Percentiles rank a stretch among this genome's conserved stretches.
Evolutionary conservation across 257 asterid genomes (phyloP).

Genomic region (Ophiorrhiza pumila): DNA sequence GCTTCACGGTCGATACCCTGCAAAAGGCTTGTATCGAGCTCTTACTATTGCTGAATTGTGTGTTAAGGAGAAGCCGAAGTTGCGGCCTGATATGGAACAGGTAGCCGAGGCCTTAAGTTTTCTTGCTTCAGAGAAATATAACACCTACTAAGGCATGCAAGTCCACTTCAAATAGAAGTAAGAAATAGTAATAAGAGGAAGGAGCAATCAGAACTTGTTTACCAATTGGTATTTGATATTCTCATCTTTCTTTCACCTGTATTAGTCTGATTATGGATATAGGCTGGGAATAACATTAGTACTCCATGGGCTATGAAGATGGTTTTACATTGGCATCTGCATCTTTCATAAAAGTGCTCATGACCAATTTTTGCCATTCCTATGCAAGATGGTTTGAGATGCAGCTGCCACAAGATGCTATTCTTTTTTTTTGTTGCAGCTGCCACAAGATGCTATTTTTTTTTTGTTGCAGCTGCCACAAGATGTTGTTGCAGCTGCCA

Average conservation of each 20-base stretch:
- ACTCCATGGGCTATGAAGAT: constrained; percentile 6
- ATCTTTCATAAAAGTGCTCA: not conserved
- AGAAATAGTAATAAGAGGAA: constrained; percentile 23
- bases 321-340: constrained; percentile 12
- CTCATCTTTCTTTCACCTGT: not conserved
- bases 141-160: constrained; percentile 40
- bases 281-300: not conserved
- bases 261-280: not conserved
- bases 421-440: not conserved
- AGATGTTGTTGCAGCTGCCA: not conserved
- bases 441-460: not conserved
- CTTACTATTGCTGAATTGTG: constrained; percentile 66
- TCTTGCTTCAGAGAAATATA: constrained; percentile 59
- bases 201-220: constrained; percentile 10
- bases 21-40: constrained; percentile 49
- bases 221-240: not conserved
- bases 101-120: constrained; percentile 61
- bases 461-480: not conserved
- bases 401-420: not conserved
- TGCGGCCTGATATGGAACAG: constrained; percentile 67
- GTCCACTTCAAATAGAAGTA: constrained; percentile 52
- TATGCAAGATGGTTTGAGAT: constrained; percentile 11
- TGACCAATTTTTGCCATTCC: not conserved
- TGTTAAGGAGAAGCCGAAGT: constrained; percentile 54
- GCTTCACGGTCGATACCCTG: constrained; percentile 52